Evolutionary conservation across 768 basidiomycete genomes (phyloP).

Genomic region (Royoungia palumana): DNA sequence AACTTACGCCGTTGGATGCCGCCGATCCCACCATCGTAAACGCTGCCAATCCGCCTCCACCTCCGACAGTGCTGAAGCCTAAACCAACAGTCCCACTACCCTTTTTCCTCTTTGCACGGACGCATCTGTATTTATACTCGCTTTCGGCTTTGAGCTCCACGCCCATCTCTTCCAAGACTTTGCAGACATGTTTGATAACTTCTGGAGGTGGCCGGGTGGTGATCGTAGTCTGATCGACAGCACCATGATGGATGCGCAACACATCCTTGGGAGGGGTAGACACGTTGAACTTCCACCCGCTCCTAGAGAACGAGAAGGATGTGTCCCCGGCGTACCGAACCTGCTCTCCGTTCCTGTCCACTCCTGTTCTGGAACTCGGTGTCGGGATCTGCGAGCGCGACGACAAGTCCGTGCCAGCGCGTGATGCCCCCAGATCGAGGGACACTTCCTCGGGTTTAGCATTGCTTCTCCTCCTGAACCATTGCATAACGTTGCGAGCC

Average conservation of each 20-base stretch:
- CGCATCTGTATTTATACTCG: conserved; percentile 87
- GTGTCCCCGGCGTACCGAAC: conserved; percentile 27
- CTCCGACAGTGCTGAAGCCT: conserved; percentile 38
- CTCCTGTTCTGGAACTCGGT: conserved; percentile 24
- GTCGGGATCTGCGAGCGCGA: conserved; percentile 31
- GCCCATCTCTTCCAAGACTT: conserved; percentile 84
- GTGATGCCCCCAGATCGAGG: conserved; percentile 9
- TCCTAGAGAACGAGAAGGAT: conserved; percentile 39
- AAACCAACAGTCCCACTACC: conserved; percentile 41
- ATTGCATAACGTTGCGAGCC: conserved; percentile 96
- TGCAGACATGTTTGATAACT: conserved; percentile 82
- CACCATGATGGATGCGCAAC: conserved; percentile 84
- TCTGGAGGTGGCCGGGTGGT: conserved; percentile 81
- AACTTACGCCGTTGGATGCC: conserved; percentile 80
- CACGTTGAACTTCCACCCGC: conserved; percentile 32
- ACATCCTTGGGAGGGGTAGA: conserved; percentile 41
- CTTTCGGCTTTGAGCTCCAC: conserved; percentile 84
- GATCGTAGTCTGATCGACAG: conserved; percentile 86
- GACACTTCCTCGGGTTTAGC: conserved; percentile 30
- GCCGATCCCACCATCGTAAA: conserved; percentile 79
- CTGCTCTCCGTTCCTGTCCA: conserved; percentile 18
- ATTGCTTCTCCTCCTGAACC: conserved; percentile 84
- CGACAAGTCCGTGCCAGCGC: conserved; percentile 22
- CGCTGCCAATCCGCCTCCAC: conserved; percentile 56
- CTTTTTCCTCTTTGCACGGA: conserved; percentile 74